Evolutionary conservation across 2,329 filamentous ascomycete species (phyloP), one percentile per base, ranked within the genome.

Genomic region (Periconia macrospinosa): DNA sequence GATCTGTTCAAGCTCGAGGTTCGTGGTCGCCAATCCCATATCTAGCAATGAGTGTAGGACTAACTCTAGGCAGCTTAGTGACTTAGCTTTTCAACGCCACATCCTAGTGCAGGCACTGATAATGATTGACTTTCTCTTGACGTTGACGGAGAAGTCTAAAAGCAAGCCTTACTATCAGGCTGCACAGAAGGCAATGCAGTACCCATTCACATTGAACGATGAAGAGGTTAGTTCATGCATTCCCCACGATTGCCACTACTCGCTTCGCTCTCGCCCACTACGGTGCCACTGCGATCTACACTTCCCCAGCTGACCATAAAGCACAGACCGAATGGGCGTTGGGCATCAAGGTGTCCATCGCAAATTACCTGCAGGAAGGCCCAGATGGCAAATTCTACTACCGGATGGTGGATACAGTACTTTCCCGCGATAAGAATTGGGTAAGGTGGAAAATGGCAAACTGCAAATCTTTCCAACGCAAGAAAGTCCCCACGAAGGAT

Each of bases 381-480:
- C 77, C 81, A 41, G 92, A 96, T 67, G 94, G 94, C 30, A 90
- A 91, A 59, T 96, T 96, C 74, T 99, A 97, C 74, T 89, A 92
- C 75, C 88, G 94, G 40, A 96, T 97, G 85, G 92, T 99, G 30
- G 93, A 97, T 72, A 97, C 92, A 13, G 93, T 99, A 30, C 84
- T 99, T 30, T 91, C 91, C 20, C 84, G 94, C 58, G 94, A 99
- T 74, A 97, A 97, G 79, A 97, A 97, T 70, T 99, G 95, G 95
- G 92, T 95, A 43, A 88, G 92, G 58, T 99, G 94, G 94, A 99
- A 99, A 77, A 88, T 93, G 55, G 92, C 97, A 71, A 91, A 88
- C 61, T 99, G 94, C 71, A 91, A 91, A 20, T 84, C 88, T 6
- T 97, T 99, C 67, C 87, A 92, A 68, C 84, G 85, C 55, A 84